Percentiles rank a stretch among this genome's conserved stretches.
These are phyloP conservation scores for Solanum etuberosum DNA, from an alignment of 257 asterid species.

Conservation along the genomic window DNA sequence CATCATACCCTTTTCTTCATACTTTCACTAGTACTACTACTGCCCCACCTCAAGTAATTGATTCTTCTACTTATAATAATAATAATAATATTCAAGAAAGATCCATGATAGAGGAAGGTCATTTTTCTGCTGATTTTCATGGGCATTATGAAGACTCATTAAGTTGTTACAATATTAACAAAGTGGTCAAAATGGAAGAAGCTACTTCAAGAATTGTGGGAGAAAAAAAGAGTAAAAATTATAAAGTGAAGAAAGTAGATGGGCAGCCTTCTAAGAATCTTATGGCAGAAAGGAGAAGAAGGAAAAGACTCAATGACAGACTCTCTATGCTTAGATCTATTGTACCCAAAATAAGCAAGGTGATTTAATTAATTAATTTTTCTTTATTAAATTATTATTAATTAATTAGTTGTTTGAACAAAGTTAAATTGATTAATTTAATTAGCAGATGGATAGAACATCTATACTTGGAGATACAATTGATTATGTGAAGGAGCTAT, in stretches of 20 bases:
- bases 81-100: neutral
- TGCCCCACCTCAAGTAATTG: constrained; percentile 13
- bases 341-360: constrained; percentile 95
- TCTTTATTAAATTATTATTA: neutral
- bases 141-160: neutral
- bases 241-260: constrained; percentile 27
- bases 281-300: constrained; percentile 83
- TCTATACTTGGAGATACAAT: constrained; percentile 82
- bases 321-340: constrained; percentile 90
- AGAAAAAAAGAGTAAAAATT: constrained; percentile 22
- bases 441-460: constrained; percentile 79
- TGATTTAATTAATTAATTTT: neutral
- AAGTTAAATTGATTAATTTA: neutral
- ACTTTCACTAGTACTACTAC: neutral
- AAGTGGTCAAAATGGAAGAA: constrained; percentile 8
- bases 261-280: constrained; percentile 82
- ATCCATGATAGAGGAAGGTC: neutral
- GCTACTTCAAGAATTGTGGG: constrained; percentile 1
- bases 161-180: neutral
- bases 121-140: neutral
- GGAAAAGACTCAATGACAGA: constrained; percentile 79
- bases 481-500: constrained; percentile 70
- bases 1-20: constrained; percentile 43
- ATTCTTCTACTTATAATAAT: constrained; percentile 17
- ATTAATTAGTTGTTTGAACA: neutral